Percentiles rank a stretch among this genome's conserved stretches.
These are phyloP conservation scores for Termitomyces sp. DNA, from an alignment of 768 basidiomycete genomes.

Conservation along the genomic window DNA sequence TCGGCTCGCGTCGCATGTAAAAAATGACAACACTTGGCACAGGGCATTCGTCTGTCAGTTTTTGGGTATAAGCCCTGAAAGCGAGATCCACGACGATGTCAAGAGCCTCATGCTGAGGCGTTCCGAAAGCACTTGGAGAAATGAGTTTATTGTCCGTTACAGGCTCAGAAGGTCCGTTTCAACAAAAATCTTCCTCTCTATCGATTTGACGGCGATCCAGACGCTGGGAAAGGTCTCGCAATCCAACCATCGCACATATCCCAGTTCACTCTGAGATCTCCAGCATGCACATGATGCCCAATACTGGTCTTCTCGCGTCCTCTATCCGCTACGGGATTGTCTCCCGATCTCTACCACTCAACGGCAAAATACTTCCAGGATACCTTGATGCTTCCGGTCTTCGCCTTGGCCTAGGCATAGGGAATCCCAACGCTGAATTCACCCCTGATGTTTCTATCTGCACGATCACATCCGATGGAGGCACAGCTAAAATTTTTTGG, in stretches of 20 bases:
- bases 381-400: constrained; percentile 65
- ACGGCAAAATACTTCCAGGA: constrained; percentile 67
- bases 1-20: constrained; percentile 61
- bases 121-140: constrained; percentile 61
- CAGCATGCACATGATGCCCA: constrained; percentile 58
- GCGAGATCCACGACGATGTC: constrained; percentile 44
- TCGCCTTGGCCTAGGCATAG: constrained; percentile 57
- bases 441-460: constrained; percentile 64
- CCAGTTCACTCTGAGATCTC: constrained; percentile 62
- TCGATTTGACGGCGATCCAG: constrained; percentile 33
- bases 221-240: constrained; percentile 68
- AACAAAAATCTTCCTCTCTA: neutral
- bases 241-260: constrained; percentile 56
- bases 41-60: constrained; percentile 70
- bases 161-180: constrained; percentile 48
- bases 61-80: constrained; percentile 65
- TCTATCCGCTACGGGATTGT: constrained; percentile 71
- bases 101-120: constrained; percentile 55
- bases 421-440: constrained; percentile 77
- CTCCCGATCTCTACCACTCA: constrained; percentile 69
- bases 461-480: constrained; percentile 57
- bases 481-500: constrained; percentile 70
- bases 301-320: constrained; percentile 53
- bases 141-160: constrained; percentile 63
- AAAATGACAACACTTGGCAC: constrained; percentile 78